These are phyloP conservation scores for Geotrichum macrosporum DNA, from an alignment of 1,139 yeast genomes.

Conservation along the genomic window DNA sequence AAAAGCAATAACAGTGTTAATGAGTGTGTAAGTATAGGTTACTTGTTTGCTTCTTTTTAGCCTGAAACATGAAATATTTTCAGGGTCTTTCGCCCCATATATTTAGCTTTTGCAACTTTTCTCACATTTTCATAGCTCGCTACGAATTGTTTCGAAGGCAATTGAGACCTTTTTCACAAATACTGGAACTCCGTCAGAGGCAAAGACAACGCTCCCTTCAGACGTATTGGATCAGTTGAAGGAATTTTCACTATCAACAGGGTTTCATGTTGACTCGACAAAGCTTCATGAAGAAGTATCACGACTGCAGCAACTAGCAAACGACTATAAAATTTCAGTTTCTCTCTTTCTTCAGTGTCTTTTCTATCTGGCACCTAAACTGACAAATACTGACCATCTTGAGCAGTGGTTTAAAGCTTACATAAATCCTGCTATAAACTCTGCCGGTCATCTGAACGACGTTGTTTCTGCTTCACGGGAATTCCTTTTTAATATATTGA, in stretches of 20 bases:
- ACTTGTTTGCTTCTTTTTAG: too few relatives aligned
- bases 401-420: constrained; percentile 52
- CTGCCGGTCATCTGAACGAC: constrained; percentile 47
- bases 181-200: background rate
- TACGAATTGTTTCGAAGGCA: constrained; percentile 23
- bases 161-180: constrained; percentile 19
- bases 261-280: background rate
- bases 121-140: constrained; percentile 21
- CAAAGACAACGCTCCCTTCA: constrained; percentile 6
- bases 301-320: constrained; percentile 42
- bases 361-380: constrained; percentile 40
- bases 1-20: too few relatives aligned
- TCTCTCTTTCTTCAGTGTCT: constrained; percentile 48
- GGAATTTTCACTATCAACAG: background rate
- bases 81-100: too few relatives aligned
- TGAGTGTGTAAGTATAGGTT: too few relatives aligned
- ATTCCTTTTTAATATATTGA: constrained; percentile 42
- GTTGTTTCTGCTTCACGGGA: constrained; percentile 44
- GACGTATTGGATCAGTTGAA: background rate
- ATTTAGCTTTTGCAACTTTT: too few relatives aligned
- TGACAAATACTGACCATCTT: constrained; percentile 43
- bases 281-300: constrained; percentile 49
- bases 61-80: too few relatives aligned
- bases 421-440: constrained; percentile 53
- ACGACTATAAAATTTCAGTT: constrained; percentile 35